Percentiles rank a stretch among this genome's conserved stretches.
Conservation (phyloP, 441 rosid genomes). For the Flueggea neowawraea region DNA sequence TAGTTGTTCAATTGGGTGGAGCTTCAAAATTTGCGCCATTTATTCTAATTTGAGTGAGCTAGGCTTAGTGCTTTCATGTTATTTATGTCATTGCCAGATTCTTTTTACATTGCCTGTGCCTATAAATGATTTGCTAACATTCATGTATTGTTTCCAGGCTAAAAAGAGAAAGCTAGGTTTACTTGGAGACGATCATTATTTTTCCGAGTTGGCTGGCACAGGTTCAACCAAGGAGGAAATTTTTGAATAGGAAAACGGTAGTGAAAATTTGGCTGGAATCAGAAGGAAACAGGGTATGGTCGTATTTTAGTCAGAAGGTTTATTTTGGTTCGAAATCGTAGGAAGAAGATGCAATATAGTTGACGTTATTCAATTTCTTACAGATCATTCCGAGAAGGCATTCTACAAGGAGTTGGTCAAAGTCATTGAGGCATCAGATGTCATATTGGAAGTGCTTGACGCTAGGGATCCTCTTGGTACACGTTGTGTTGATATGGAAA, state of each 20-base stretch:
- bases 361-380: slow-evolving; percentile 10
- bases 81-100: neutral
- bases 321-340: neutral
- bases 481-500: slow-evolving; percentile 94
- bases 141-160: slow-evolving; percentile 37
- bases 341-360: neutral
- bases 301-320: slow-evolving; percentile 1
- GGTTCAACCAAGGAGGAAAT: slow-evolving; percentile 20
- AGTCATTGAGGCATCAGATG: slow-evolving; percentile 92
- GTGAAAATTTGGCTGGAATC: slow-evolving; percentile 19
- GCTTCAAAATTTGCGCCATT: too few species aligned
- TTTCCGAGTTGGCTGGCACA: slow-evolving; percentile 19
- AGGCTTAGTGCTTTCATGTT: too few species aligned
- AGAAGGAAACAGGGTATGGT: slow-evolving; percentile 54
- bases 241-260: slow-evolving; percentile 25
- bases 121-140: neutral
- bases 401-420: slow-evolving; percentile 94
- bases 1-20: too few species aligned
- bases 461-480: slow-evolving; percentile 94
- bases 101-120: neutral
- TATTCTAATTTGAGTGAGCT: too few species aligned
- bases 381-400: slow-evolving; percentile 85
- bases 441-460: slow-evolving; percentile 92
- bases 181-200: slow-evolving; percentile 39
- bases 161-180: slow-evolving; percentile 76